Conservation (phyloP, 2,329 filamentous ascomycete genomes). For the Alternaria atra region DNA sequence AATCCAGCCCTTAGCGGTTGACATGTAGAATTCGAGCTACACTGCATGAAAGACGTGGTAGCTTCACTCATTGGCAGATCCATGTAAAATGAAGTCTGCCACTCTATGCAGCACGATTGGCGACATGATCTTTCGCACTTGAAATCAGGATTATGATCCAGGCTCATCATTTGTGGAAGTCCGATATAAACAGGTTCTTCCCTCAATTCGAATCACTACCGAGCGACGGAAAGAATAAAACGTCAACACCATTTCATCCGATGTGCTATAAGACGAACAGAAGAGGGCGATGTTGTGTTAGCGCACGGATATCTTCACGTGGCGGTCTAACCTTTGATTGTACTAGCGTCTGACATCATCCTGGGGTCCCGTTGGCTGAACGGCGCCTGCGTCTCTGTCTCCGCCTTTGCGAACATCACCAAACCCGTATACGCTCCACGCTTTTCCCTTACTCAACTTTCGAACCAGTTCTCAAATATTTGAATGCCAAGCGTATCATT, state of each 20-base stretch:
- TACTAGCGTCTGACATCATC: conserved; percentile 16
- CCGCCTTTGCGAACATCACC: conserved; percentile 1
- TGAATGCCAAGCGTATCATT: conserved; percentile 36
- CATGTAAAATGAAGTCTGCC: too few species aligned
- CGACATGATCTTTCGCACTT: too few species aligned
- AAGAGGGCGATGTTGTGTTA: neutral
- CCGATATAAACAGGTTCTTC: too few species aligned
- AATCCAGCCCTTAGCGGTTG: too few species aligned
- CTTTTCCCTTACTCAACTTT: neutral
- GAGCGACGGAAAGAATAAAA: neutral
- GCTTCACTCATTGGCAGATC: neutral
- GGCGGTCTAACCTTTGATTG: neutral
- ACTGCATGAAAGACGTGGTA: neutral
- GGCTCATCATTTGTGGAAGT: too few species aligned
- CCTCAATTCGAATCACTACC: too few species aligned
- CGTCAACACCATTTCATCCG: neutral
- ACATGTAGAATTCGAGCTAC: too few species aligned
- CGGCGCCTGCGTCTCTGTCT: neutral
- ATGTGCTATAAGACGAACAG: neutral
- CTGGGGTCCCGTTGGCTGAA: conserved; percentile 1
- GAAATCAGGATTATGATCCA: too few species aligned
- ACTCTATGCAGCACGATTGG: neutral
- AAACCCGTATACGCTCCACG: neutral
- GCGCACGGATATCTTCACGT: conserved; percentile 5
- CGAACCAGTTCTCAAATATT: neutral